phyloP scores from a whole-genome alignment of 139 green algal genomes.

The Haematococcus sp. region DNA sequence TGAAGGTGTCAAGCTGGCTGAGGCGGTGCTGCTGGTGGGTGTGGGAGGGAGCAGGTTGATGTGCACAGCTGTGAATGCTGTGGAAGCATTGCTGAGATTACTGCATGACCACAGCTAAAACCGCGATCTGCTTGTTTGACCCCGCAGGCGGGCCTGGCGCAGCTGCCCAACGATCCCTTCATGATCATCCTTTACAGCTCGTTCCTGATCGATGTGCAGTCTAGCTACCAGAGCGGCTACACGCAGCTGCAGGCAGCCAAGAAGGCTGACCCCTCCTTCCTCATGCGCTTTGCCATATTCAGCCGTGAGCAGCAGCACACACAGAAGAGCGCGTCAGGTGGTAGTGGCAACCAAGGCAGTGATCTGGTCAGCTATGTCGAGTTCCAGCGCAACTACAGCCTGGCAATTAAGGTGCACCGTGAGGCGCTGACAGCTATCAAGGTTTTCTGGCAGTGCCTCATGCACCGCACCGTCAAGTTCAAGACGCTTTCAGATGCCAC shows the following conservation, averaged over 20 bases:
- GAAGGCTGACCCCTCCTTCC: constrained; percentile 20
- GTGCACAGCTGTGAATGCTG: no score
- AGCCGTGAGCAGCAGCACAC: no score
- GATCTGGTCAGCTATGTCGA: constrained; percentile 57
- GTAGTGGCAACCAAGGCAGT: constrained; percentile 9
- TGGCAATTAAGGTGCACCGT: constrained; percentile 17
- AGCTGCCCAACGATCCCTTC: constrained; percentile 31
- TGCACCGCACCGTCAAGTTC: constrained; percentile 28
- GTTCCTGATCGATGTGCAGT: constrained; percentile 42
- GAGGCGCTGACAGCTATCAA: constrained; percentile 29
- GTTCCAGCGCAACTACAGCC: constrained; percentile 48
- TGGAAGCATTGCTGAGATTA: no score
- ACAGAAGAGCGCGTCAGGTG: no score
- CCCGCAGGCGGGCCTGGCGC: constrained; percentile 23
- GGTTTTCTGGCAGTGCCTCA: constrained; percentile 32
- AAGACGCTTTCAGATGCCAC: constrained; percentile 18
- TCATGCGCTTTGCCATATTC: constrained; percentile 44
- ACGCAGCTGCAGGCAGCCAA: constrained; percentile 11
- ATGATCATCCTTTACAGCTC: constrained; percentile 40
- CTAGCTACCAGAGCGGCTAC: constrained; percentile 1
- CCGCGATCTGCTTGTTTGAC: no score
- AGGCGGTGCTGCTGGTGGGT: constrained; percentile 36
- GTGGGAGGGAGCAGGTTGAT: no score
- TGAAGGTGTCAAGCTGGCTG: constrained; percentile 10
- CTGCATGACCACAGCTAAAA: no score